Evolutionary conservation across 2,329 filamentous ascomycete genomes (phyloP).

Genomic region (Fusarium sulawesiense): DNA sequence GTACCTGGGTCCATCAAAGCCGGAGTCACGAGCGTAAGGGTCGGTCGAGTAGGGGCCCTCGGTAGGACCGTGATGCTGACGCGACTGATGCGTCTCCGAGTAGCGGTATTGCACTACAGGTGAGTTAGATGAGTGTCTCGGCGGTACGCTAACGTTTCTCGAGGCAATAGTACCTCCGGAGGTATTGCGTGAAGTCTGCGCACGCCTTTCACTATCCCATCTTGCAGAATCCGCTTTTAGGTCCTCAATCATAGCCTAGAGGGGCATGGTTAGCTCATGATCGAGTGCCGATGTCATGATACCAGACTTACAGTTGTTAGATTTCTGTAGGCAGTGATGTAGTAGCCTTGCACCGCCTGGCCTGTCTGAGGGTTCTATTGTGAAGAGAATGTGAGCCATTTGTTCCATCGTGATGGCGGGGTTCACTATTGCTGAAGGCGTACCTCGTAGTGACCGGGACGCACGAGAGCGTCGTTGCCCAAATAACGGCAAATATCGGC

Average conservation of each 20-base stretch:
- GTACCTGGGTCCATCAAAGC: slow-evolving; percentile 60
- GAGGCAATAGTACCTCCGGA: slow-evolving; percentile 69
- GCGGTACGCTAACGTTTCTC: slow-evolving; percentile 61
- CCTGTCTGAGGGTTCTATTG: slow-evolving; percentile 64
- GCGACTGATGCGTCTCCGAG: slow-evolving; percentile 62
- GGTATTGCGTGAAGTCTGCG: slow-evolving; percentile 64
- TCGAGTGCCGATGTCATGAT: background rate
- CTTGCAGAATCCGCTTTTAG: slow-evolving; percentile 71
- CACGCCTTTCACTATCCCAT: slow-evolving; percentile 70
- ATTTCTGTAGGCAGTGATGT: slow-evolving; percentile 82
- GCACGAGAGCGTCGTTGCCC: slow-evolving; percentile 83
- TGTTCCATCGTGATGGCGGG: slow-evolving; percentile 20
- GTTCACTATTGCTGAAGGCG: slow-evolving; percentile 17
- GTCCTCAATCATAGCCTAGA: slow-evolving; percentile 71
- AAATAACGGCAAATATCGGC: slow-evolving; percentile 87
- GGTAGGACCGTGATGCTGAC: slow-evolving; percentile 62
- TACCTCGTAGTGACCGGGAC: slow-evolving; percentile 80
- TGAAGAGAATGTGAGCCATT: slow-evolving; percentile 41
- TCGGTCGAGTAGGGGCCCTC: slow-evolving; percentile 52
- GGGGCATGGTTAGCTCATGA: slow-evolving; percentile 31
- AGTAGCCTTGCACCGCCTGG: slow-evolving; percentile 76
- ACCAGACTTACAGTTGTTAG: slow-evolving; percentile 74
- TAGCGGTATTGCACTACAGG: slow-evolving; percentile 68
- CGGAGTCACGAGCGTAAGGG: slow-evolving; percentile 54
- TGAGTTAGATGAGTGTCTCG: slow-evolving; percentile 68